phyloP scores from a whole-genome alignment of 2,329 filamentous ascomycete genomes.

The Fusarium hostae region DNA sequence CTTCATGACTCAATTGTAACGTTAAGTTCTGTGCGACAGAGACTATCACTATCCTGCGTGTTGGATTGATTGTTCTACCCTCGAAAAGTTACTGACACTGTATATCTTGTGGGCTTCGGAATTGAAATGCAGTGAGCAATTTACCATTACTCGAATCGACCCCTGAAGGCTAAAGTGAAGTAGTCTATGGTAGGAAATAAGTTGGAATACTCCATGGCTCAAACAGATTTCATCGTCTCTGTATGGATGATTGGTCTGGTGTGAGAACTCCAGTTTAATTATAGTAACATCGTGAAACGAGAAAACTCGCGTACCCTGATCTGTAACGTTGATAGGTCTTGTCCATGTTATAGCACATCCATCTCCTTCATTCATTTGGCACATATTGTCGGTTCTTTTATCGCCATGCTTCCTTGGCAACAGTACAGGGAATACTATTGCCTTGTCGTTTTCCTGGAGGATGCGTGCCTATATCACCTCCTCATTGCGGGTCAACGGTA shows the following conservation, averaged over 20 bases:
- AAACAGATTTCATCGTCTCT: not conserved
- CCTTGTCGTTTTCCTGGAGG: slow-evolving; percentile 6
- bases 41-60: not conserved
- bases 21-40: slow-evolving; percentile 11
- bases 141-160: not conserved
- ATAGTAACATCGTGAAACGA: slow-evolving; percentile 19
- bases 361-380: not conserved
- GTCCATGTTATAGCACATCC: not conserved
- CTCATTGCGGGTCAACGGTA: slow-evolving; percentile 6
- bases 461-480: slow-evolving; percentile 19
- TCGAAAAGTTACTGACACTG: not conserved
- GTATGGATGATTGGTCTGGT: slow-evolving; percentile 1
- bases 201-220: not conserved
- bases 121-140: not conserved
- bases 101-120: not conserved
- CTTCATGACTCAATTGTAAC: slow-evolving; percentile 15
- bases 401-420: not conserved
- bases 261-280: not conserved
- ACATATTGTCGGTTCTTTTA: not conserved
- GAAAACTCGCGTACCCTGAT: not conserved
- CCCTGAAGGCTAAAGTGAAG: slow-evolving; percentile 3
- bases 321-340: slow-evolving; percentile 8
- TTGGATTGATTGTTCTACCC: slow-evolving; percentile 3
- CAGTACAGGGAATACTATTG: not conserved
- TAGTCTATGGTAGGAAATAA: not conserved